Evolutionary conservation across 2,329 filamentous ascomycete genomes (phyloP).

Genomic region (Colletotrichum somersetense): DNA sequence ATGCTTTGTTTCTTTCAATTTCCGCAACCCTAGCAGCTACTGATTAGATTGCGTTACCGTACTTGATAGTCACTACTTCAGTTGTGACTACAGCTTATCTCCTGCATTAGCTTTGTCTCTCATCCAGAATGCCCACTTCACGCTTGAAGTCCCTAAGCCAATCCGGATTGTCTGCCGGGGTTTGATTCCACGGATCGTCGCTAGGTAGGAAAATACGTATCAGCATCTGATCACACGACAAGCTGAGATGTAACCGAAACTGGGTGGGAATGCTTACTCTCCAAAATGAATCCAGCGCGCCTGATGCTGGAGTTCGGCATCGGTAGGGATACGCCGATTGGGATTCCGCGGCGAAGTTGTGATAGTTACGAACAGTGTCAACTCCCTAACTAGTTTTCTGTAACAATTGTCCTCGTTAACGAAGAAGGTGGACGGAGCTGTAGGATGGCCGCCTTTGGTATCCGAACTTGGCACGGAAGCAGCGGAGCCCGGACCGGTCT

Average conservation of each 20-base stretch:
- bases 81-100: neutral
- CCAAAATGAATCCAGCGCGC: conserved; percentile 51
- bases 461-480: neutral
- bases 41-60: neutral
- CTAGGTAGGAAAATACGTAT: neutral
- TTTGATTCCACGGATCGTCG: conserved; percentile 57
- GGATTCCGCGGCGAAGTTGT: conserved; percentile 49
- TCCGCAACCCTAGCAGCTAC: neutral
- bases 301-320: conserved; percentile 52
- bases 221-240: neutral
- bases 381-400: conserved; percentile 42
- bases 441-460: neutral
- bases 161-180: conserved; percentile 51
- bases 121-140: conserved; percentile 25
- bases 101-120: neutral
- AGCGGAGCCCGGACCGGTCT: neutral
- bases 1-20: neutral
- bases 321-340: conserved; percentile 49
- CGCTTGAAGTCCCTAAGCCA: conserved; percentile 47
- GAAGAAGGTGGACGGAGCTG: conserved; percentile 23
- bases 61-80: neutral
- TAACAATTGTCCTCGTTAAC: conserved; percentile 48
- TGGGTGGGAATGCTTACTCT: conserved; percentile 40
- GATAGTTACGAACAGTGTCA: conserved; percentile 40
- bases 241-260: too few relatives aligned